A percentile compares a stretch with the other conserved stretches of the same genome.
Evolutionary conservation across 306 rosid species (phyloP).

Genomic region (Hylodesmum podocarpum): DNA sequence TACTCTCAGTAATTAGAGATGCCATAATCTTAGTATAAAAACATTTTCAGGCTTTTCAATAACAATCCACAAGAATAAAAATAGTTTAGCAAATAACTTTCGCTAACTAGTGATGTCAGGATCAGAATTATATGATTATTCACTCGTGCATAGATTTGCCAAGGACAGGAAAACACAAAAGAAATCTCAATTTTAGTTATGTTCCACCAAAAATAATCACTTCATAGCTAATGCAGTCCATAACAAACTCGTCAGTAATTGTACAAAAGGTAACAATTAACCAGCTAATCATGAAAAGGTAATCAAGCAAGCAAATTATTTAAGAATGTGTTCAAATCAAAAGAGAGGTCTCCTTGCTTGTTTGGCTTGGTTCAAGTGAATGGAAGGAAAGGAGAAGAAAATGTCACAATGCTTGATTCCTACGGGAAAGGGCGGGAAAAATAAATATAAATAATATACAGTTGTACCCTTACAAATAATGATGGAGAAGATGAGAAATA

Average conservation of each 20-base stretch:
- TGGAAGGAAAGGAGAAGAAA: not conserved
- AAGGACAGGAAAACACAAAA: not conserved
- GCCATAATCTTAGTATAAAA: not conserved
- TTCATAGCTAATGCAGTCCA: not conserved
- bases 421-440: not conserved
- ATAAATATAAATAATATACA: not conserved
- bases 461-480: not conserved
- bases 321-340: not conserved
- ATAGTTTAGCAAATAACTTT: not conserved
- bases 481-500: not conserved
- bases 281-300: not conserved
- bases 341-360: not conserved
- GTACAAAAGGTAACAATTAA: not conserved
- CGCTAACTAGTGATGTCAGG: not conserved
- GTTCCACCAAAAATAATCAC: not conserved
- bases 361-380: not conserved
- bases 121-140: not conserved
- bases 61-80: not conserved
- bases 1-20: not conserved
- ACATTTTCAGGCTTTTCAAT: not conserved
- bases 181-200: not conserved
- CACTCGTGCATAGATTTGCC: not conserved
- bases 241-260: not conserved
- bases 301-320: not conserved
- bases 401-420: not conserved